A percentile compares a stretch with the other conserved stretches of the same genome.
Evolutionary conservation across 2,329 filamentous ascomycete genomes (phyloP).

Genomic region (Cytospora piceicola): DNA sequence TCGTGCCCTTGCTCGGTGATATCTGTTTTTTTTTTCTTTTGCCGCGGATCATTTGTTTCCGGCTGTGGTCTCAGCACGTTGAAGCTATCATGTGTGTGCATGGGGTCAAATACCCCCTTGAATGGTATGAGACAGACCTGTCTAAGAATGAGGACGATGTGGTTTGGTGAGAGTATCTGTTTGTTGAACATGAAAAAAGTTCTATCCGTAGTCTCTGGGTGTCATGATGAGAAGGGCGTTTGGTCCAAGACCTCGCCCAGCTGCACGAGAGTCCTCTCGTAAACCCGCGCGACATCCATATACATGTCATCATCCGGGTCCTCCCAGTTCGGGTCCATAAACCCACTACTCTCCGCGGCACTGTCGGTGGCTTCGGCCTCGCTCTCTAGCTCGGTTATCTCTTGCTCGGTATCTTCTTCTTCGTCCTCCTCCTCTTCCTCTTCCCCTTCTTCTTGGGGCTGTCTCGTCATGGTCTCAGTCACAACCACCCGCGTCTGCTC

Average conservation of each 20-base stretch:
- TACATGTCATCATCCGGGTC: constrained; percentile 51
- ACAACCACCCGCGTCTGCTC: constrained; percentile 74
- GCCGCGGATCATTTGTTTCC: background rate
- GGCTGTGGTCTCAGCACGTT: background rate
- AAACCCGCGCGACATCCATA: constrained; percentile 75
- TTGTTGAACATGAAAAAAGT: background rate
- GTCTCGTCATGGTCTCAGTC: constrained; percentile 67
- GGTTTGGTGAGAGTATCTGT: background rate
- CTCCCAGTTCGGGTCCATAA: constrained; percentile 40
- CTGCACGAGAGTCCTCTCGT: constrained; percentile 77
- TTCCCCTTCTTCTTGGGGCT: constrained; percentile 49
- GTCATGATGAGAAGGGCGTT: constrained; percentile 25
- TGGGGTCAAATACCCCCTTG: background rate
- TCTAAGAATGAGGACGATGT: background rate
- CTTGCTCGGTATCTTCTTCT: constrained; percentile 32
- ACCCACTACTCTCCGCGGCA: constrained; percentile 19
- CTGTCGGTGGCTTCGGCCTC: constrained; percentile 40
- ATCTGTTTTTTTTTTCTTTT: no score
- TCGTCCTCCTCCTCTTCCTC: constrained; percentile 45
- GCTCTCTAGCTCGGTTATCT: constrained; percentile 32
- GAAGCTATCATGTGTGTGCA: background rate
- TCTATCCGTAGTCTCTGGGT: background rate
- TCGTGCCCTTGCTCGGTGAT: no score
- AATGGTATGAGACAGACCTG: background rate
- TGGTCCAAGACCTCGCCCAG: constrained; percentile 69